Percentiles rank a stretch among this genome's conserved stretches.
phyloP scores from a whole-genome alignment of 2,329 filamentous ascomycete species.

The Calcarisporium arbuscula region DNA sequence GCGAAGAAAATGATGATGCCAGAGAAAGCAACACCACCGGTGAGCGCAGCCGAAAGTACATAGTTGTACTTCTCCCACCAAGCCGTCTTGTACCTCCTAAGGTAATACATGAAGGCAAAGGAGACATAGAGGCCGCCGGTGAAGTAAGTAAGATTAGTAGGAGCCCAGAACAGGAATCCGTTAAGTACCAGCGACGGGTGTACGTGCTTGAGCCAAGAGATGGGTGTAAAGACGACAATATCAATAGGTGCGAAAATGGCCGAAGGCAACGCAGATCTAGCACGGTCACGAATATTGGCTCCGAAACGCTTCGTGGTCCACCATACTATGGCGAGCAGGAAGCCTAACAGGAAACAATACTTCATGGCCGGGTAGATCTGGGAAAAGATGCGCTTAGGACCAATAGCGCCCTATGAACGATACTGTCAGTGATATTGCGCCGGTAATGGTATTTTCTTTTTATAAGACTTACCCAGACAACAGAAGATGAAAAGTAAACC shows the following conservation, averaged over 20 bases:
- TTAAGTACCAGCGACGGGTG: slow-evolving; percentile 34
- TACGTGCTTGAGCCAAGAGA: slow-evolving; percentile 27
- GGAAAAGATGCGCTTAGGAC: slow-evolving; percentile 29
- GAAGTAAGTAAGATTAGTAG: slow-evolving; percentile 36
- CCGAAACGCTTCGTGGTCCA: slow-evolving; percentile 63
- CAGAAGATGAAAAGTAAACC: slow-evolving; percentile 25
- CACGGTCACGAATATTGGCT: slow-evolving; percentile 4
- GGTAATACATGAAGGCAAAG: slow-evolving; percentile 37
- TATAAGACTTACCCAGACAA: slow-evolving; percentile 22
- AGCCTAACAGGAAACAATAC: slow-evolving; percentile 37
- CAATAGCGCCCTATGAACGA: slow-evolving; percentile 17
- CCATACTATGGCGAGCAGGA: slow-evolving; percentile 29
- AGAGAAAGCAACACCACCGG: slow-evolving; percentile 32
- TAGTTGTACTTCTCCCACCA: slow-evolving; percentile 43
- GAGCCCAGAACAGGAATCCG: slow-evolving; percentile 35
- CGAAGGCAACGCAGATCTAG: slow-evolving; percentile 4
- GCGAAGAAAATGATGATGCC: slow-evolving; percentile 37
- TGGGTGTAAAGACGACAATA: slow-evolving; percentile 10
- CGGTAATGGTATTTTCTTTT: neutral
- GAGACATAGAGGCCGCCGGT: slow-evolving; percentile 33
- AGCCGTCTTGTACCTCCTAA: slow-evolving; percentile 28
- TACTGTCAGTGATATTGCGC: slow-evolving; percentile 2
- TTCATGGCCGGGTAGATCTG: slow-evolving; percentile 35
- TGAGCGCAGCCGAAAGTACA: slow-evolving; percentile 32
- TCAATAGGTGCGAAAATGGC: slow-evolving; percentile 10